phyloP scores from a whole-genome alignment of 2,329 filamentous ascomycete species.

The Trichoderma lentiforme region DNA sequence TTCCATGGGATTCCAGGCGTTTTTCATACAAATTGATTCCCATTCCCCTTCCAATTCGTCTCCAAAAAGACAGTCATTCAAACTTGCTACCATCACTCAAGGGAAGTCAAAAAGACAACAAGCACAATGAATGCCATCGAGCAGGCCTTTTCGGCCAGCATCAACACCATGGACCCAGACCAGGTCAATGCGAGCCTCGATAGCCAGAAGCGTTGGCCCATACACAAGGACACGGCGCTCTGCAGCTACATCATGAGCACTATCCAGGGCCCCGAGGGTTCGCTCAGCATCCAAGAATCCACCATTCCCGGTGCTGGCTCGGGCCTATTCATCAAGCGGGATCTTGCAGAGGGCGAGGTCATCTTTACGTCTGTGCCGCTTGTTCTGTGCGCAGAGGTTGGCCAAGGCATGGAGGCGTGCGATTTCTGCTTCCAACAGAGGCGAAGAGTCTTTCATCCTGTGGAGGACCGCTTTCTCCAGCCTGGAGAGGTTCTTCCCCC shows the following conservation, averaged over 20 bases:
- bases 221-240: not conserved
- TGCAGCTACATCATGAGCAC: constrained; percentile 8
- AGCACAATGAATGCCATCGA: not conserved
- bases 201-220: not conserved
- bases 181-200: not conserved
- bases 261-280: not conserved
- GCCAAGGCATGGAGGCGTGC: not conserved
- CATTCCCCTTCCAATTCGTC: not conserved
- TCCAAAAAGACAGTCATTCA: not conserved
- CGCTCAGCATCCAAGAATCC: not conserved
- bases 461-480: not conserved
- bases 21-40: not conserved
- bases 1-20: not conserved
- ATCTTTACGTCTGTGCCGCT: constrained; percentile 10
- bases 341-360: constrained; percentile 1
- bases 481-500: not conserved
- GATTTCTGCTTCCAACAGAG: constrained; percentile 14
- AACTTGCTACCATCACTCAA: not conserved
- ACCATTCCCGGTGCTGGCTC: not conserved
- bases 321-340: not conserved
- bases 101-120: not conserved
- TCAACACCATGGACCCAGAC: not conserved
- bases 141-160: not conserved
- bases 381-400: not conserved
- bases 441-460: not conserved